Evolutionary conservation across 1,284 basidiomycete species (phyloP), one percentile per base, ranked within the genome.

Genomic region (Leccinum cinnamomeum): DNA sequence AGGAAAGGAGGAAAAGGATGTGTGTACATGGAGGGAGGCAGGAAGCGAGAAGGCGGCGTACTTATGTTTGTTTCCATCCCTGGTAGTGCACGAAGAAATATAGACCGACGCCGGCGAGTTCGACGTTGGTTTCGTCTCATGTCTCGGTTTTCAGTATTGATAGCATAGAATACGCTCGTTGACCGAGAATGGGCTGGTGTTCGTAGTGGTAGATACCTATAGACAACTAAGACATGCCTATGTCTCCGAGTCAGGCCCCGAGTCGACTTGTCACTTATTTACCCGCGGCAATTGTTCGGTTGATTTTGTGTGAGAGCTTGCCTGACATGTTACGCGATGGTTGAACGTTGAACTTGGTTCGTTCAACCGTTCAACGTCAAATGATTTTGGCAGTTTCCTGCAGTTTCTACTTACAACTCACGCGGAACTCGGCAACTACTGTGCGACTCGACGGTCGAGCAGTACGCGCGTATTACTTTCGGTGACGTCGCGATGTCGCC

Each of bases 51-150:
- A 44, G 12, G 12, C 12, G 20, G 7, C 5, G 4, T 39, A 84
- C 94, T 76, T 74, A 96, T 89, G 93, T 96, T 77, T 95, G 92
- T 77, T 98, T 99, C 97, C 97, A 99, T 5, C 97, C 97, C 75
- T 97, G 96, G 82, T 99, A 99, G 77, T 99, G 97, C 25, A 99
- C 96, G 66, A 92, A 90, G 76, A 94, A 99, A 70, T 97, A 93
- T 5, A 88, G 86, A 2, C 95, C 95, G 1, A 85, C 77, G 5
- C 80, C 77, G 3, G 91, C 90, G 5, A 84, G 82, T 50, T 86
- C 82, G 7, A 90, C 87, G 59, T 85, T 88, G 3, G 82, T 79
- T 69, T 91, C 89, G 61, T 90, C 87, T 82, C 89, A 91, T 57
- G 82, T 85, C 71, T 93, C 89, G 1, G 85, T 81, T 73, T 37